phyloP scores from a whole-genome alignment of 805 yeast genomes.

The Lipomyces yamanashiensis region DNA sequence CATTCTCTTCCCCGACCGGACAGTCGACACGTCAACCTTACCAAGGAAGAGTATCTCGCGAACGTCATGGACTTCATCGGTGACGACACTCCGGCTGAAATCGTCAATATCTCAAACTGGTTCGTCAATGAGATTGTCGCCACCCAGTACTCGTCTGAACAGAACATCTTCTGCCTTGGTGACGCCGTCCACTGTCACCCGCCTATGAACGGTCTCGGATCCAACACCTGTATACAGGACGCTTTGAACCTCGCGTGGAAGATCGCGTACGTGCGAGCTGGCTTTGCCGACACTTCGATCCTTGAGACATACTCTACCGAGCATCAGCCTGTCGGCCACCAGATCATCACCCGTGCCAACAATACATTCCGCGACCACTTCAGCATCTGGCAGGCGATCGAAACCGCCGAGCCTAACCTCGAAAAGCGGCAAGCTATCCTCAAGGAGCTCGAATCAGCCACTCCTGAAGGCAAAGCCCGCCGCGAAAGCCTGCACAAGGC shows the following conservation, averaged over 20 bases:
- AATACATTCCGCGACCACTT: background rate
- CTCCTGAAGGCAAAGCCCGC: background rate
- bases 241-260: conserved; percentile 11
- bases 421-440: background rate
- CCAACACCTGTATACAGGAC: conserved; percentile 7
- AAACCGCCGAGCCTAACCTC: background rate
- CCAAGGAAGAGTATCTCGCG: background rate
- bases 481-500: background rate
- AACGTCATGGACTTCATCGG: background rate
- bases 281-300: background rate
- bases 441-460: background rate
- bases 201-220: conserved; percentile 3
- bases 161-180: conserved; percentile 3
- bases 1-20: conserved; percentile 4
- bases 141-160: background rate
- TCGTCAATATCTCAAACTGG: background rate
- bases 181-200: conserved; percentile 11
- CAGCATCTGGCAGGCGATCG: conserved; percentile 1
- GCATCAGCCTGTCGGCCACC: conserved; percentile 7
- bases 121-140: conserved; percentile 3
- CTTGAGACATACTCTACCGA: conserved; percentile 3
- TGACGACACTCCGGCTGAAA: conserved; percentile 2
- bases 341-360: background rate
- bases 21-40: background rate
- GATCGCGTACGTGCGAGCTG: background rate